phyloP scores from a whole-genome alignment of 352 stramenopile species.

The Ophiocytium majus region DNA sequence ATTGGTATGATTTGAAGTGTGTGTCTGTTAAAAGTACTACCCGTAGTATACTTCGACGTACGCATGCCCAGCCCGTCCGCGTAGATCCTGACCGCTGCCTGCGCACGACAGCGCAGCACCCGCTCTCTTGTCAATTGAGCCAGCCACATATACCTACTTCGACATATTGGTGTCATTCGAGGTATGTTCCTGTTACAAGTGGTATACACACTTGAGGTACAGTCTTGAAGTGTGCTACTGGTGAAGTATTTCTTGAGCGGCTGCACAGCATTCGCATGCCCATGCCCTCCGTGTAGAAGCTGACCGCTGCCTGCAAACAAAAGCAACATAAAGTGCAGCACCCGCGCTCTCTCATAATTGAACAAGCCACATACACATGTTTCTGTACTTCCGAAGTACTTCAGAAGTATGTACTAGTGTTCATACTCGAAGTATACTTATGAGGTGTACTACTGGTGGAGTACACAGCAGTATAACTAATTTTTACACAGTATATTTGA shows the following conservation, averaged over 20 bases:
- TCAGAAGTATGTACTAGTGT: too few relatives aligned
- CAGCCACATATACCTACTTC: too few relatives aligned
- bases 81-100: too few relatives aligned
- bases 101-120: too few relatives aligned
- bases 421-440: not conserved
- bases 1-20: constrained; percentile 16
- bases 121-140: too few relatives aligned
- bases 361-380: not conserved
- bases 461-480: constrained; percentile 36
- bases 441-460: constrained; percentile 27
- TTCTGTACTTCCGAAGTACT: not conserved
- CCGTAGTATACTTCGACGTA: too few relatives aligned
- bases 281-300: constrained; percentile 47
- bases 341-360: too few relatives aligned
- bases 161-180: not conserved
- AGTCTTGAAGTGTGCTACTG: not conserved
- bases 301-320: constrained; percentile 28
- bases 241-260: not conserved
- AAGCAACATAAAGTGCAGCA: too few relatives aligned
- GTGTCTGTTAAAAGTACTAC: too few relatives aligned
- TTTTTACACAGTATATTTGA: not conserved
- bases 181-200: not conserved
- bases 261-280: constrained; percentile 44
- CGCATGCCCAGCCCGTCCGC: too few relatives aligned
- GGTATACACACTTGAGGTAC: not conserved